These are phyloP conservation scores for Cordyceps sp. DNA, from an alignment of 2,329 filamentous ascomycete genomes.

Conservation along the genomic window DNA sequence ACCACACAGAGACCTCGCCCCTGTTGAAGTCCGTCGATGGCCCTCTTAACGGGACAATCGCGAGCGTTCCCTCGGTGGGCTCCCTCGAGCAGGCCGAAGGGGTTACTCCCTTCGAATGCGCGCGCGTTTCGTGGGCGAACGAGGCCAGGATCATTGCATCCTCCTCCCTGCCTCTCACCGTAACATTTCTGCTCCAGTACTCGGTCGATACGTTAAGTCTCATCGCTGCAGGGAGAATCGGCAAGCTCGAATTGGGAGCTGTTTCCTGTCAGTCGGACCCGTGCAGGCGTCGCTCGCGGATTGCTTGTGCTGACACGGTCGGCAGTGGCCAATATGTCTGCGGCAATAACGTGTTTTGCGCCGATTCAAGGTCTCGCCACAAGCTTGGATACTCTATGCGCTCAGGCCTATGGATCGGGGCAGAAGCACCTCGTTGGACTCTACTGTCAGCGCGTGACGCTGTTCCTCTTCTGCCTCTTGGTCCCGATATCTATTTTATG, in stretches of 20 bases:
- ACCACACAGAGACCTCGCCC: no score
- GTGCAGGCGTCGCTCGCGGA: fast-evolving
- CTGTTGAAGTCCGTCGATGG: no score
- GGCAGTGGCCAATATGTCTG: constrained; percentile 46
- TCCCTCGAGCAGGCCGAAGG: no score
- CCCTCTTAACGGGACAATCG: no score
- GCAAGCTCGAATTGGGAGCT: constrained; percentile 34
- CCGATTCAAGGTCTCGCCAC: constrained; percentile 69
- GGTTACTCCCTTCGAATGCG: no score
- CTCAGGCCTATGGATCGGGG: constrained; percentile 81
- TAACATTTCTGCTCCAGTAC: constrained; percentile 60
- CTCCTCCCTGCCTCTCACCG: constrained; percentile 50
- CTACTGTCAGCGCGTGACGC: constrained; percentile 66
- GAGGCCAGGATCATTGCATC: constrained; percentile 62
- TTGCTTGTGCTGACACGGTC: fast-evolving
- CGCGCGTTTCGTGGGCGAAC: no score
- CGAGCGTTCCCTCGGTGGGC: no score
- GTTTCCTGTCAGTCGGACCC: constrained; percentile 13
- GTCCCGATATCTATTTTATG: constrained; percentile 56
- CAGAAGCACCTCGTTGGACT: constrained; percentile 70
- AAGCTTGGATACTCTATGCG: constrained; percentile 74
- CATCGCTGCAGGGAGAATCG: constrained; percentile 56
- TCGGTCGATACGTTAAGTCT: constrained; percentile 61
- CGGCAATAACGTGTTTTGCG: constrained; percentile 59
- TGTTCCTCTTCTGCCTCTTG: constrained; percentile 53